phyloP scores from a whole-genome alignment of 2,329 filamentous ascomycete species.

The Epichloe hybrida region DNA sequence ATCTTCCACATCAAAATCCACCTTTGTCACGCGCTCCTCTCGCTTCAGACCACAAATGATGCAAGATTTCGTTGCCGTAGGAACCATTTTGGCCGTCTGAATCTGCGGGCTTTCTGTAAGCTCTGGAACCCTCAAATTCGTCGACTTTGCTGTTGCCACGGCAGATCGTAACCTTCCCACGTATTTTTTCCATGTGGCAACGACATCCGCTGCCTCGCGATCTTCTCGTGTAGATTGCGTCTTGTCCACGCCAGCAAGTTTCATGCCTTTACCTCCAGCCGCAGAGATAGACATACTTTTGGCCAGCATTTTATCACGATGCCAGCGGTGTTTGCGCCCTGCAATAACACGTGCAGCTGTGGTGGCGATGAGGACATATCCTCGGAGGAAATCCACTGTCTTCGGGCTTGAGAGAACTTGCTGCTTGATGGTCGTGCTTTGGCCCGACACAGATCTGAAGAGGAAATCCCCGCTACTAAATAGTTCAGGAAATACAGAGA shows the following conservation, averaged over 20 bases:
- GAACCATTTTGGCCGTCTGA: conserved; percentile 55
- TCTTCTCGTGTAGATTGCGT: conserved; percentile 72
- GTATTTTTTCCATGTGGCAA: conserved; percentile 60
- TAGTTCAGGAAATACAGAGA: conserved; percentile 61
- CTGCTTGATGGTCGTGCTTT: conserved; percentile 44
- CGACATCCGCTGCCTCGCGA: conserved; percentile 66
- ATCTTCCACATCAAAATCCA: conserved; percentile 69
- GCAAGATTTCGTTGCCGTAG: conserved; percentile 63
- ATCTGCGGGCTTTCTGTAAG: conserved; percentile 56
- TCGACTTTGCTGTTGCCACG: conserved; percentile 51
- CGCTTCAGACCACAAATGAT: conserved; percentile 78
- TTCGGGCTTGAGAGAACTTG: conserved; percentile 49
- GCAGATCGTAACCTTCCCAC: conserved; percentile 62
- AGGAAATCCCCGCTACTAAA: conserved; percentile 54
- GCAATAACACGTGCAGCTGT: conserved; percentile 72
- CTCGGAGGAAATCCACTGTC: conserved; percentile 48
- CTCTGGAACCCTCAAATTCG: conserved; percentile 50
- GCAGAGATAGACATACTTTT: conserved; percentile 83
- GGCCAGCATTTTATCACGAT: conserved; percentile 69
- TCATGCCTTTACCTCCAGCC: conserved; percentile 73
- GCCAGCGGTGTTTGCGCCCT: conserved; percentile 79
- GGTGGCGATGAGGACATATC: conserved; percentile 48
- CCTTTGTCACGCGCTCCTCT: conserved; percentile 65
- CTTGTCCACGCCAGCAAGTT: conserved; percentile 74
- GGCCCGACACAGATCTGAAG: conserved; percentile 50